A percentile compares a stretch with the other conserved stretches of the same genome.
Evolutionary conservation across 352 stramenopile genomes (phyloP).

Genomic region (Pythium aphanidermatum): DNA sequence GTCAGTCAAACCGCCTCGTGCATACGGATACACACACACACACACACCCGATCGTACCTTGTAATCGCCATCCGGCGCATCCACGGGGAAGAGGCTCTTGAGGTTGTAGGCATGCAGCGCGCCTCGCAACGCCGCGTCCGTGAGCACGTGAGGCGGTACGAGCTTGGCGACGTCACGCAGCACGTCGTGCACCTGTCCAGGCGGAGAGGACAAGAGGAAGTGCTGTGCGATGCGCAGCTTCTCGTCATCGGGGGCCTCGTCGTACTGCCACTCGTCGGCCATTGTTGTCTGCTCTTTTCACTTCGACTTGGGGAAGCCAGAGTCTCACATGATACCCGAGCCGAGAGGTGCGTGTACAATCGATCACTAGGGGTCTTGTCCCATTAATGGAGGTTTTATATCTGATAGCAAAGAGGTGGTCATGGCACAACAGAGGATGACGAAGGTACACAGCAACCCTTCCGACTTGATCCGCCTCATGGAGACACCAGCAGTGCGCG

Average conservation of each 20-base stretch:
- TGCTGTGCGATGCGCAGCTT: slow-evolving; percentile 87
- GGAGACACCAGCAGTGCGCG: slow-evolving; percentile 66
- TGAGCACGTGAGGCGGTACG: slow-evolving; percentile 62
- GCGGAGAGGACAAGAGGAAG: slow-evolving; percentile 86
- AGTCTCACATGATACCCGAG: too few species aligned
- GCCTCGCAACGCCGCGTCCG: slow-evolving; percentile 58
- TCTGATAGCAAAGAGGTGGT: background rate
- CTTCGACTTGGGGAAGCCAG: slow-evolving; percentile 15
- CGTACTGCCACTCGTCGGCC: slow-evolving; percentile 59
- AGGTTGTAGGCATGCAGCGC: slow-evolving; percentile 81
- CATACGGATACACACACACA: background rate
- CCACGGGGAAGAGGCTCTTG: slow-evolving; percentile 53
- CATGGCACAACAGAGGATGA: background rate
- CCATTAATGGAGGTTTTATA: slow-evolving; percentile 6
- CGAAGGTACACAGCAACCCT: background rate
- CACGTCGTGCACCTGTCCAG: slow-evolving; percentile 87
- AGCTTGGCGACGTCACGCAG: slow-evolving; percentile 80
- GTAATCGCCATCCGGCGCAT: slow-evolving; percentile 67
- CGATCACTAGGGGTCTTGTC: too few species aligned
- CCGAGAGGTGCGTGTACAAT: too few species aligned
- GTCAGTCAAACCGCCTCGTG: background rate
- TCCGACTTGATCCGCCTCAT: too few species aligned
- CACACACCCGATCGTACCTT: slow-evolving; percentile 30
- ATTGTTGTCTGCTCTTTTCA: slow-evolving; percentile 25
- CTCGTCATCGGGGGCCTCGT: slow-evolving; percentile 80